These are phyloP conservation scores for Trichophyton benhamiae DNA, from an alignment of 2,329 filamentous ascomycete genomes.

Conservation along the genomic window DNA sequence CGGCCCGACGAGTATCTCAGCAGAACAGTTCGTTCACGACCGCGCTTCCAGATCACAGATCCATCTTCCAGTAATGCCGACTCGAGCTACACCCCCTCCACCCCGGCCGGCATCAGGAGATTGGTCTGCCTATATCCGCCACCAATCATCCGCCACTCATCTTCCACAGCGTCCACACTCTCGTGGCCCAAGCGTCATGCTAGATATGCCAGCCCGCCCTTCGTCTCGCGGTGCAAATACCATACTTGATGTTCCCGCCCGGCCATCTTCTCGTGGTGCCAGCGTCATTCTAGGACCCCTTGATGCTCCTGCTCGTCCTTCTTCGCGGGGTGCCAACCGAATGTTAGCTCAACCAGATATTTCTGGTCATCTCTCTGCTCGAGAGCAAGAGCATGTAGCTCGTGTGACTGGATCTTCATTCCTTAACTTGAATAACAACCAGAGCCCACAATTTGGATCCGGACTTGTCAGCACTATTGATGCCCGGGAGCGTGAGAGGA, in stretches of 20 bases:
- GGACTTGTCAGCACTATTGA: slow-evolving; percentile 71
- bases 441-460: slow-evolving; percentile 36
- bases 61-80: slow-evolving; percentile 47
- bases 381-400: slow-evolving; percentile 81
- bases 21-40: slow-evolving; percentile 76
- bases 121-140: slow-evolving; percentile 25
- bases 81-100: slow-evolving; percentile 33
- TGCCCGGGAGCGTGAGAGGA: slow-evolving; percentile 64
- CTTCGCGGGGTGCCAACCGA: slow-evolving; percentile 47
- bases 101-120: slow-evolving; percentile 28
- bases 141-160: slow-evolving; percentile 20
- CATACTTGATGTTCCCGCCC: slow-evolving; percentile 35
- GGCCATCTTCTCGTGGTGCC: slow-evolving; percentile 50
- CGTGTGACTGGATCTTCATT: slow-evolving; percentile 66
- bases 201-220: slow-evolving; percentile 41
- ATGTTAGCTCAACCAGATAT: slow-evolving; percentile 41
- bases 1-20: slow-evolving; percentile 44
- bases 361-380: slow-evolving; percentile 58
- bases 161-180: slow-evolving; percentile 44
- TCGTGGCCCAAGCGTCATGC: slow-evolving; percentile 43
- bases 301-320: slow-evolving; percentile 37
- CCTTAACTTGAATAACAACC: slow-evolving; percentile 49
- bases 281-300: slow-evolving; percentile 36
- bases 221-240: slow-evolving; percentile 48
- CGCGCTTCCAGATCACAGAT: slow-evolving; percentile 41